Evolutionary conservation across 2,329 filamentous ascomycete species (phyloP).

Genomic region (Aquanectria penicillioides): DNA sequence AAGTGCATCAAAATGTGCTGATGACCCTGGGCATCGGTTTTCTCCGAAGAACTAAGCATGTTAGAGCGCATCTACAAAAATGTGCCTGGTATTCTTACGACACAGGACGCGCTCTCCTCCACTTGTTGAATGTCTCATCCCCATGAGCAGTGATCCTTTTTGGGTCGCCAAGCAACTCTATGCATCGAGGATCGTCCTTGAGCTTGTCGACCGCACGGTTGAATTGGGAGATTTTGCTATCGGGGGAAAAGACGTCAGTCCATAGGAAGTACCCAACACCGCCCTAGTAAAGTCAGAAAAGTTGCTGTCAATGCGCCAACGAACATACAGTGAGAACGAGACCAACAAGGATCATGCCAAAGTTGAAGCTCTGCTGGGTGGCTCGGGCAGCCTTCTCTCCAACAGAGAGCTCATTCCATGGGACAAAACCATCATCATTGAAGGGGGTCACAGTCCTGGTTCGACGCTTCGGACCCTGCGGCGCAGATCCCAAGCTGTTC

Average conservation of each 20-base stretch:
- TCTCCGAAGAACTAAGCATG: conserved; percentile 67
- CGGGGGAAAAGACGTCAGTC: conserved; percentile 82
- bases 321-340: conserved; percentile 75
- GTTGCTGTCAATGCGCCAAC: not conserved
- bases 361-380: conserved; percentile 91
- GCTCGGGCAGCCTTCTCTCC: conserved; percentile 85
- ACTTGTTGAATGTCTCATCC: conserved; percentile 83
- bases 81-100: conserved; percentile 52
- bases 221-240: conserved; percentile 88
- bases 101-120: conserved; percentile 74
- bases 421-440: conserved; percentile 84
- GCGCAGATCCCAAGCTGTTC: conserved; percentile 52
- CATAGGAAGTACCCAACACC: conserved; percentile 84
- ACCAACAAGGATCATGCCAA: conserved; percentile 79
- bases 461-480: conserved; percentile 65
- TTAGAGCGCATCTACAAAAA: conserved; percentile 36
- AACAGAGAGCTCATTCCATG: conserved; percentile 80
- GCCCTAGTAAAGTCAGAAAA: conserved; percentile 58
- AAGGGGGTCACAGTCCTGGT: conserved; percentile 81
- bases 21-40: conserved; percentile 77
- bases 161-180: conserved; percentile 77
- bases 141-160: conserved; percentile 84
- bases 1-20: conserved; percentile 89
- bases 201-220: conserved; percentile 86
- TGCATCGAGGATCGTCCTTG: conserved; percentile 75